Evolutionary conservation across 352 stramenopile species (phyloP).

Genomic region (Phytophthora fragariae): DNA sequence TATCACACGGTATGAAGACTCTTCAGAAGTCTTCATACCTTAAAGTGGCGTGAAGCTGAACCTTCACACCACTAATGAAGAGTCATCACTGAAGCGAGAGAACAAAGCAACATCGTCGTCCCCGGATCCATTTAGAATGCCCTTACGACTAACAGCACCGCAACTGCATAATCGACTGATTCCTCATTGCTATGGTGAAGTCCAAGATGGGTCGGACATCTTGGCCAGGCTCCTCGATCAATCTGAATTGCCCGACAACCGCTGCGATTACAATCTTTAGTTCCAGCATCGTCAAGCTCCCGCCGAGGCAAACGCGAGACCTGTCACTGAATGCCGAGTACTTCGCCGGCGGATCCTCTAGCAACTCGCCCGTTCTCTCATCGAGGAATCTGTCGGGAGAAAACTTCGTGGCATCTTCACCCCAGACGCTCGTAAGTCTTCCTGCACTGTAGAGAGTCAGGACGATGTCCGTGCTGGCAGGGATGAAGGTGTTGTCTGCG

Average conservation of each 20-base stretch:
- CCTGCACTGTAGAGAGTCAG: slow-evolving; percentile 5
- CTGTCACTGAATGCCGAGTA: slow-evolving; percentile 10
- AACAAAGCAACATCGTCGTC: no score
- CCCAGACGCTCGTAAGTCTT: background rate
- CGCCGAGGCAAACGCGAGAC: background rate
- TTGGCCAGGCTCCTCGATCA: background rate
- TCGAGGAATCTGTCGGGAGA: slow-evolving; percentile 4
- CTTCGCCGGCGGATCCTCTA: background rate
- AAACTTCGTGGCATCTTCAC: slow-evolving; percentile 1
- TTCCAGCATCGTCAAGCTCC: background rate
- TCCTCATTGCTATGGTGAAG: background rate
- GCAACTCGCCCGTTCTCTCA: slow-evolving; percentile 1
- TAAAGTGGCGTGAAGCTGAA: no score
- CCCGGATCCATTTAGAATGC: no score
- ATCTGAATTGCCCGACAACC: background rate
- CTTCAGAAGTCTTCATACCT: no score
- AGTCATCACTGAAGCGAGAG: no score
- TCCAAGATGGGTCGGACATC: background rate
- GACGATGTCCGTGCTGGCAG: slow-evolving; percentile 36
- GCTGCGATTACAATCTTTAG: background rate
- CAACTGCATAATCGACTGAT: background rate
- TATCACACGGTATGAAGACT: no score
- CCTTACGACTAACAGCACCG: no score
- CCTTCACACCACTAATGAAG: no score
- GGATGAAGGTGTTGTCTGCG: slow-evolving; percentile 60